Evolutionary conservation across 176 grass and related monocot species (phyloP), one percentile per base, ranked within the genome.

Genomic region (Hordeum marinum): DNA sequence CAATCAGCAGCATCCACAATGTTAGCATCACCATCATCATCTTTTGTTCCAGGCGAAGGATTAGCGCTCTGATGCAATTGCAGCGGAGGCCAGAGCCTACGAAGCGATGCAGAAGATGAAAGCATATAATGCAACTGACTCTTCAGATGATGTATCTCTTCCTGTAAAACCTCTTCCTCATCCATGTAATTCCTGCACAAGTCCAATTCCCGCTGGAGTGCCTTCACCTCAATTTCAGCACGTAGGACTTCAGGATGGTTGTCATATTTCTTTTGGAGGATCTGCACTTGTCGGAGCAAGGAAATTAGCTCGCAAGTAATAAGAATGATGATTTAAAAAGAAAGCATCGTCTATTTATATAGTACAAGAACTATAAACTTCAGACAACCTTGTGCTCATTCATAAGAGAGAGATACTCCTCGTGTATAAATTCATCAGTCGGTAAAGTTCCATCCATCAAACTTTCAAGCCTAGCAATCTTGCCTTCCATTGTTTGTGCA

Each of bases 391-490:
- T 96, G 50, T 99, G 86, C 75, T 99, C 96, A 88, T 92, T 96
- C 87, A 86, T 69, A 64, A 99, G 87, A 54, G 91, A 90, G n/a
- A 94, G 23, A 75, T 92, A 99, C 58, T 99, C 96, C 80, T 96
- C 93, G 48, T 90, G 76, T 87, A 96, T 94, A 76, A 96, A 99
- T 57, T 96, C 96, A 84, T 96, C 93, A 11, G 91, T 86, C 54
- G 93, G 88, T 68, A 99, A 91, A 87, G 94, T 94, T 76, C 96
- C 96, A 88, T 99, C 96, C 96, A 99, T 96, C 73, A 99, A 88
- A 68, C 90, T 96, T 84, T 99, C 96, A 72, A 99, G 96, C 43
- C 96, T 94, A 43, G 88, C 94, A 84, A 99, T 99, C 37, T 94
- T 99, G 60, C 92, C 96, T 88, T 99, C 96, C n/a, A 90, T 86